phyloP scores from a whole-genome alignment of 208 protist species.

The Trypanosoma theileri region DNA sequence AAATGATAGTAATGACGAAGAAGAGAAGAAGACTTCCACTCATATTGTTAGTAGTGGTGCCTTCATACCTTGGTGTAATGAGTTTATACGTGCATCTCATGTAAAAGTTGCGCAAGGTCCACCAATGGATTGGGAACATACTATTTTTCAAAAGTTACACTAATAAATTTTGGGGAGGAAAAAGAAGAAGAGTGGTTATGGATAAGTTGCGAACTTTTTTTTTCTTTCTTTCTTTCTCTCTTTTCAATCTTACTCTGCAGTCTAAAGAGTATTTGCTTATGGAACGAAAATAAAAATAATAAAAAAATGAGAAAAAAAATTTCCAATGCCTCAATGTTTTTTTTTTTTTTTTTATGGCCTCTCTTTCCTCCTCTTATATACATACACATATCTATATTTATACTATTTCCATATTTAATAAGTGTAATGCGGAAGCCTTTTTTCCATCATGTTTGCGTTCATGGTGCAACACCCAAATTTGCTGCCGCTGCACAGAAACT shows the following conservation, averaged over 20 bases:
- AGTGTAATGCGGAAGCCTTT: slow-evolving; percentile 21
- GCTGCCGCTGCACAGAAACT: slow-evolving; percentile 27
- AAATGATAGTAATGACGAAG: not conserved
- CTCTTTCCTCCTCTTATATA: not conserved
- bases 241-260: too few relatives aligned
- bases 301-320: not conserved
- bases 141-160: slow-evolving; percentile 1
- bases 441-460: slow-evolving; percentile 40
- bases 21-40: too few relatives aligned
- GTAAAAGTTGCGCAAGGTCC: slow-evolving; percentile 17
- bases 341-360: not conserved
- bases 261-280: not conserved
- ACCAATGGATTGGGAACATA: slow-evolving; percentile 19
- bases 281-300: not conserved
- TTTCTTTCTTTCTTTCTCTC: not conserved
- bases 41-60: not conserved
- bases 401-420: not conserved
- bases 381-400: not conserved
- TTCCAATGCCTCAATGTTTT: too few relatives aligned
- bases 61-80: slow-evolving; percentile 24
- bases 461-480: slow-evolving; percentile 44
- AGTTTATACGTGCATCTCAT: slow-evolving; percentile 22
- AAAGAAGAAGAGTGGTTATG: not conserved
- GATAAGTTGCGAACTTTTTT: too few relatives aligned
- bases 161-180: not conserved